Base-by-base conservation (phyloP, 2,329 filamentous ascomycete genomes). In the Hyphodiscus sp. region DNA sequence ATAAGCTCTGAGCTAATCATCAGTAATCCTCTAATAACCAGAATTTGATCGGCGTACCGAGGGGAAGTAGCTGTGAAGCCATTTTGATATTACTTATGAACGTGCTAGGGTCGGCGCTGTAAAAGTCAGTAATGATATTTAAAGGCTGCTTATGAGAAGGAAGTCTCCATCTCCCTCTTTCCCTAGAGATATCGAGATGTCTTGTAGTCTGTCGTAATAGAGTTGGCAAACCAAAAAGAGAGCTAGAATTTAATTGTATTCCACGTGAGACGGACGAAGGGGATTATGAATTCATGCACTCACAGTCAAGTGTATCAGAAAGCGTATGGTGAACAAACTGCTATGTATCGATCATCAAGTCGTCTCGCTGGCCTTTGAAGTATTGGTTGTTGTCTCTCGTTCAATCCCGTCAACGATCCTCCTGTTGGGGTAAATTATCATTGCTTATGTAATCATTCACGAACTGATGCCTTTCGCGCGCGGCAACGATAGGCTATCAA, bases 1-100 rank as follows among this genome's bases (percentile, higher is more conserved):
- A 99, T 97, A 69, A 99, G 83, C 74, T 99, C 94, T 96, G 67
- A 45, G n/a, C 19, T 9, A 19, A 9, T 19, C 23, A 44, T 44
- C 20, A 53, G 38, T 57, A 49, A 19, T 18, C 10, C 7, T 13
- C 23, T 18, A 16, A 20, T 5, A 41, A 1, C 26, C 2, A 30
- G 43, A 19, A 20, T 33, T 45, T 7, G 49, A 51, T 19, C 26
- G 19, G 45, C 53, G 23, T 33, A 66, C 63, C 63, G 26, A 67
- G 61, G 53, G 65, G 65, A 18, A 68, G 58, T 45, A 66, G 54
- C 58, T 66, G 65, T 41, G 65, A 63, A 9, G 65, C 65, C 65
- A 68, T 68, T 41, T 47, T 55, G 56, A 53, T 19, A 11, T 45
- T 46, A 20, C n/a, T 41, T 46, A 23, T 30, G 19, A 45, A 20